Conservation (phyloP, 2,329 filamentous ascomycete species). For the Rutstroemia sp. region DNA sequence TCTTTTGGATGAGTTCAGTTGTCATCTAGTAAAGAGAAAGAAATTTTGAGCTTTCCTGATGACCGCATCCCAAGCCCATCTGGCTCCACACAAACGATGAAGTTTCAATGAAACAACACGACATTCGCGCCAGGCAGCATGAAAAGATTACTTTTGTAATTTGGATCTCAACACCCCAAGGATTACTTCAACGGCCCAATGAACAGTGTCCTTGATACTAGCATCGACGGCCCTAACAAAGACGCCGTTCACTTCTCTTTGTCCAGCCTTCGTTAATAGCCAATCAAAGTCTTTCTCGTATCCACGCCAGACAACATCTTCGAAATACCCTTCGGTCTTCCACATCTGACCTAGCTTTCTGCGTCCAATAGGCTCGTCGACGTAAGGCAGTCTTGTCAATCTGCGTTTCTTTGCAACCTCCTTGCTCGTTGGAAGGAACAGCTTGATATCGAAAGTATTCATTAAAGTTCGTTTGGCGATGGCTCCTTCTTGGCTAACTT, state of each 20-base stretch:
- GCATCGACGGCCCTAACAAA: slow-evolving; percentile 10
- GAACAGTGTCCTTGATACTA: slow-evolving; percentile 13
- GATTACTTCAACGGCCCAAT: slow-evolving; percentile 15
- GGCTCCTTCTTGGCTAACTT: neutral
- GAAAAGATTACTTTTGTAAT: no score
- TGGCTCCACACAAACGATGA: no score
- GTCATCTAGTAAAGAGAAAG: no score
- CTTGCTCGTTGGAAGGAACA: slow-evolving; percentile 18
- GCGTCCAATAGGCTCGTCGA: slow-evolving; percentile 11
- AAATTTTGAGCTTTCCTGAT: no score
- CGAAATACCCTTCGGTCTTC: slow-evolving; percentile 27
- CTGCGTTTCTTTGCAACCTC: slow-evolving; percentile 11
- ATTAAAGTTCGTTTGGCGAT: slow-evolving; percentile 1
- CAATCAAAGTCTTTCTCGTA: slow-evolving; percentile 14
- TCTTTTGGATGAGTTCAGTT: no score
- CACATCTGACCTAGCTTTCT: slow-evolving; percentile 22
- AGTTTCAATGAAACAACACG: no score
- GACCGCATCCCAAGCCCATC: no score
- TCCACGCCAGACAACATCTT: slow-evolving; percentile 22
- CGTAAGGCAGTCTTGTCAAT: slow-evolving; percentile 12
- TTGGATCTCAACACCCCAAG: neutral
- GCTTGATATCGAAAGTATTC: slow-evolving; percentile 15
- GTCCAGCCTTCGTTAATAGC: slow-evolving; percentile 9
- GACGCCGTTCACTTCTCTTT: slow-evolving; percentile 4
- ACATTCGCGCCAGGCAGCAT: no score